Conservation (phyloP, 2,329 filamentous ascomycete genomes). For the Penicillium sp. region DNA sequence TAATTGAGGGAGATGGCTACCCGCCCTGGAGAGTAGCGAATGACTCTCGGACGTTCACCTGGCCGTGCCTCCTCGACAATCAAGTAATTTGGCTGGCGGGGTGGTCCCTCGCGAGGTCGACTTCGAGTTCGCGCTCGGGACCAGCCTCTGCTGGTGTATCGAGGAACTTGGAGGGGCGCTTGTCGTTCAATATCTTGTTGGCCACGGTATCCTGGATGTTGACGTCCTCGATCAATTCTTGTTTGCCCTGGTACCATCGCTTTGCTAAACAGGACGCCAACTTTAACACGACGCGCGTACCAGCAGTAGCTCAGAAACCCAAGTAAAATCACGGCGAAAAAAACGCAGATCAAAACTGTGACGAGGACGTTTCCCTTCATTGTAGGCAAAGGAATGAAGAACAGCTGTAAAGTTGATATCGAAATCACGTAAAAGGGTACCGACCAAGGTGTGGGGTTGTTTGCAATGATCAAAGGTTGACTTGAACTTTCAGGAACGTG, state of each 20-base stretch:
- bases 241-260: not conserved
- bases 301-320: slow-evolving; percentile 9
- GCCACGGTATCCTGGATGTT: not conserved
- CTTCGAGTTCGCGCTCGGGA: not conserved
- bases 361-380: slow-evolving; percentile 20
- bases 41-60: not conserved
- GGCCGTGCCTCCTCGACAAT: not conserved
- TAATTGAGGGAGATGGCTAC: too few species aligned
- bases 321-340: not conserved
- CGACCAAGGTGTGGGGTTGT: not conserved
- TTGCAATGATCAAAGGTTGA: not conserved
- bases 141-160: not conserved
- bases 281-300: slow-evolving; percentile 4
- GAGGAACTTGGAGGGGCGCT: not conserved
- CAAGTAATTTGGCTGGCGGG: not conserved
- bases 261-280: not conserved
- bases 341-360: slow-evolving; percentile 10
- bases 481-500: not conserved
- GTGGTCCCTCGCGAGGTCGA: not conserved
- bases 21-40: not conserved
- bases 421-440: not conserved
- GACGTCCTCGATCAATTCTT: not conserved
- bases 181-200: not conserved
- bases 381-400: not conserved
- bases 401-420: not conserved